These are phyloP conservation scores for Moniliophthora roreri DNA, from an alignment of 1,284 basidiomycete genomes.

Conservation along the genomic window DNA sequence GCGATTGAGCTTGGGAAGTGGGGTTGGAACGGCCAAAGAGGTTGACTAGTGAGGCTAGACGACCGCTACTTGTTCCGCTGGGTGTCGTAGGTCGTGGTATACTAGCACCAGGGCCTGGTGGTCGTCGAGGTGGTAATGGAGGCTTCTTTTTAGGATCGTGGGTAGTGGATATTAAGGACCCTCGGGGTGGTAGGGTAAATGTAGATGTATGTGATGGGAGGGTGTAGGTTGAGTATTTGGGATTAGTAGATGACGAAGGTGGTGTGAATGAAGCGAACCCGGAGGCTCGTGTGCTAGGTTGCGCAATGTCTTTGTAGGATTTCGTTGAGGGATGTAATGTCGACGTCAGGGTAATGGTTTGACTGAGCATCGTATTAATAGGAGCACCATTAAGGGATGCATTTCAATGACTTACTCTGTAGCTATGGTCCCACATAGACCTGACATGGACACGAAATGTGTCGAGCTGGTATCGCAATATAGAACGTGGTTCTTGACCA, in stretches of 20 bases:
- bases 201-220: constrained; percentile 2
- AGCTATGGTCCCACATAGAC: constrained; percentile 66
- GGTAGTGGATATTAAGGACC: constrained; percentile 1
- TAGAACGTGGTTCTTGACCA: constrained; percentile 77
- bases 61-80: constrained; percentile 3
- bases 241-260: background rate
- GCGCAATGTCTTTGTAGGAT: constrained; percentile 45
- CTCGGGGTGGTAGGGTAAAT: constrained; percentile 12
- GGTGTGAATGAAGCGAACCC: constrained; percentile 10
- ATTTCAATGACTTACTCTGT: constrained; percentile 43
- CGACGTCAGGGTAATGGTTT: constrained; percentile 56
- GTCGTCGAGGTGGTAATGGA: constrained; percentile 13
- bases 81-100: constrained; percentile 5
- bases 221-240: constrained; percentile 1
- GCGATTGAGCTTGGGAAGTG: background rate
- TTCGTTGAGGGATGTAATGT: constrained; percentile 64
- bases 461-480: constrained; percentile 43
- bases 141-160: constrained; percentile 7
- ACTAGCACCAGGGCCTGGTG: background rate
- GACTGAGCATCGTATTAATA: constrained; percentile 19
- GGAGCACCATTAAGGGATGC: background rate
- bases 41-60: constrained; percentile 8
- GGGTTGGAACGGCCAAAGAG: constrained; percentile 7
- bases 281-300: constrained; percentile 7
- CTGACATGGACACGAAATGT: constrained; percentile 76